Evolutionary conservation across 2,329 filamentous ascomycete species (phyloP).

Genomic region (Coniochaeta hoffmannii): DNA sequence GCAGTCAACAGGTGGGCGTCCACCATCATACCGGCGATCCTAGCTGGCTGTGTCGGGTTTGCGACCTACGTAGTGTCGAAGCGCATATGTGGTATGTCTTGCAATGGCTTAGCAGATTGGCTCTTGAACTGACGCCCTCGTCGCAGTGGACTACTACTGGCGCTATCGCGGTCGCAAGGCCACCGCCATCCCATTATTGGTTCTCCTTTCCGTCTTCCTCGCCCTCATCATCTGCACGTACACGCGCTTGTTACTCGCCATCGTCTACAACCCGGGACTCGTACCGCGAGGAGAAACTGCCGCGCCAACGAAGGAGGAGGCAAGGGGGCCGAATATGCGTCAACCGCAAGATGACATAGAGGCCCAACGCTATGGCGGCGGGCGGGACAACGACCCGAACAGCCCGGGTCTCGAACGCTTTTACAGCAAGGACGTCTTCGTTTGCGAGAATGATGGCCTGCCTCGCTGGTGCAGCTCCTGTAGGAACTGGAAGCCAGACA

Average conservation of each 20-base stretch:
- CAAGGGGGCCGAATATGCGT: not conserved
- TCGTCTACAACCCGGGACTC: conserved; percentile 65
- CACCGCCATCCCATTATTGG: conserved; percentile 61
- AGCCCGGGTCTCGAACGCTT: conserved; percentile 66
- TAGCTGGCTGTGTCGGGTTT: conserved; percentile 60
- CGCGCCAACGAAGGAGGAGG: conserved; percentile 5
- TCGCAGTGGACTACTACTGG: conserved; percentile 64
- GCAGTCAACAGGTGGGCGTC: conserved; percentile 51
- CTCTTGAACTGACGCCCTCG: conserved; percentile 2
- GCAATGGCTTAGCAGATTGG: not conserved
- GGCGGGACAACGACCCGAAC: conserved; percentile 44
- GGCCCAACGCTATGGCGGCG: conserved; percentile 6
- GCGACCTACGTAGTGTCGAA: conserved; percentile 65
- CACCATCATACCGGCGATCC: conserved; percentile 61
- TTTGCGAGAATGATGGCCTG: conserved; percentile 75
- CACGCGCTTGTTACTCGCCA: conserved; percentile 59
- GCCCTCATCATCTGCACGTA: conserved; percentile 61
- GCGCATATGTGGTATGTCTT: conserved; percentile 56
- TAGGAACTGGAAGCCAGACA: conserved; percentile 79
- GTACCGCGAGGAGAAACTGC: conserved; percentile 53
- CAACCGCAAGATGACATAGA: conserved; percentile 1
- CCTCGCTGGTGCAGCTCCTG: conserved; percentile 83
- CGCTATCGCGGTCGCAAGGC: conserved; percentile 36
- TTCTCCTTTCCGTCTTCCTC: conserved; percentile 66
- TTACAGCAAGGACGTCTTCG: conserved; percentile 75